These are phyloP conservation scores for Ogataea henricii DNA, from an alignment of 805 yeast species.

Conservation along the genomic window DNA sequence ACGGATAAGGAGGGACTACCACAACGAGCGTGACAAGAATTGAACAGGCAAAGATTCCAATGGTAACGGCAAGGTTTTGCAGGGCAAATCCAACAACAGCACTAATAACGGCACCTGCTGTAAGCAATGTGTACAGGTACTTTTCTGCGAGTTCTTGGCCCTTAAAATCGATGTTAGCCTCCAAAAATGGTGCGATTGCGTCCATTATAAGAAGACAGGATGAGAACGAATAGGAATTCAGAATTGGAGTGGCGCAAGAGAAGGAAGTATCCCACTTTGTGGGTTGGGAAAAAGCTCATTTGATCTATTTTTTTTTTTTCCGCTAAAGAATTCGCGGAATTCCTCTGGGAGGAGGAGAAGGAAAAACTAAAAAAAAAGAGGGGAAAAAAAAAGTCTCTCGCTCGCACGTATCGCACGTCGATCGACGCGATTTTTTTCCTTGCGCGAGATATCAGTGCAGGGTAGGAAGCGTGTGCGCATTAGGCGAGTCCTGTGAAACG, in stretches of 20 bases:
- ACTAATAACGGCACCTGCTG: constrained; percentile 40
- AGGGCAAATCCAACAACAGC: constrained; percentile 49
- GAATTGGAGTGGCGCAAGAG: neutral
- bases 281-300: neutral
- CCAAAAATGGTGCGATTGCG: constrained; percentile 22
- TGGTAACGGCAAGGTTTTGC: constrained; percentile 44
- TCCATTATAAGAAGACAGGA: constrained; percentile 21
- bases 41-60: constrained; percentile 42
- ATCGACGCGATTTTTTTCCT: neutral
- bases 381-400: too few species aligned
- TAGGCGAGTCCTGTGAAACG: neutral
- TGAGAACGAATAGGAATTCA: too few species aligned
- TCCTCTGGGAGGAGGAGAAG: too few species aligned
- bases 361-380: neutral
- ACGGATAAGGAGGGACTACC: constrained; percentile 61
- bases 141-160: constrained; percentile 51
- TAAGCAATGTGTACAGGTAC: constrained; percentile 30
- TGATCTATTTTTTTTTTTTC: neutral
- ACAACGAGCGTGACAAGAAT: constrained; percentile 37
- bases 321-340: neutral
- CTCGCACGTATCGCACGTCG: neutral
- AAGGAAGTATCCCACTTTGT: neutral
- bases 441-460: too few species aligned
- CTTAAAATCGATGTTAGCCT: constrained; percentile 48
- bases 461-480: too few species aligned